A percentile compares a stretch with the other conserved stretches of the same genome.
These are phyloP conservation scores for Eucalyptus curtisii DNA, from an alignment of 345 rosid species.

Conservation along the genomic window DNA sequence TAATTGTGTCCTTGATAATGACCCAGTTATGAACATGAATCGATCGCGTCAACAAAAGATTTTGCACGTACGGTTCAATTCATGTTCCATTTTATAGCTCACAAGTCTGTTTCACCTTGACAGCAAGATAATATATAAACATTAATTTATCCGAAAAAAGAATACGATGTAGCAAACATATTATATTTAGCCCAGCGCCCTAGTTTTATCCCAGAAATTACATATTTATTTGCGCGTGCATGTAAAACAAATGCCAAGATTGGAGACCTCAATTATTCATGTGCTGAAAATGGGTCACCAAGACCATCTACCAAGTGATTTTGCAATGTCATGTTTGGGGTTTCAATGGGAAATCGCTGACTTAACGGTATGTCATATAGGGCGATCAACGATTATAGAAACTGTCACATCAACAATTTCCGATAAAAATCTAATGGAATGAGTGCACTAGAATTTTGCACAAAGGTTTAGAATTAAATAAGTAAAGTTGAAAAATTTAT, in stretches of 20 bases:
- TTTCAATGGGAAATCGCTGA: rapidly evolving
- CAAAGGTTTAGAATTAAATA: too few relatives aligned
- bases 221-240: not conserved
- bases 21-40: not conserved
- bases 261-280: not conserved
- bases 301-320: not conserved
- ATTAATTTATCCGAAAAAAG: not conserved
- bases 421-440: rapidly evolving
- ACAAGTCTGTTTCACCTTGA: not conserved
- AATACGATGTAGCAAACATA: not conserved
- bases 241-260: not conserved
- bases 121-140: not conserved
- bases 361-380: rapidly evolving
- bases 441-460: rapidly evolving
- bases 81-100: not conserved
- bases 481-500: rapidly evolving
- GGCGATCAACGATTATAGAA: rapidly evolving
- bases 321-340: not conserved
- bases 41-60: not conserved
- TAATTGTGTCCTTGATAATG: not conserved
- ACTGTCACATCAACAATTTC: rapidly evolving
- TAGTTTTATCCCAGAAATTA: not conserved
- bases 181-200: not conserved
- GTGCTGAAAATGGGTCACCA: not conserved
- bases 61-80: not conserved